Base-by-base conservation (phyloP, 176 grass and related monocot genomes). In the Oryza rufipogon region DNA sequence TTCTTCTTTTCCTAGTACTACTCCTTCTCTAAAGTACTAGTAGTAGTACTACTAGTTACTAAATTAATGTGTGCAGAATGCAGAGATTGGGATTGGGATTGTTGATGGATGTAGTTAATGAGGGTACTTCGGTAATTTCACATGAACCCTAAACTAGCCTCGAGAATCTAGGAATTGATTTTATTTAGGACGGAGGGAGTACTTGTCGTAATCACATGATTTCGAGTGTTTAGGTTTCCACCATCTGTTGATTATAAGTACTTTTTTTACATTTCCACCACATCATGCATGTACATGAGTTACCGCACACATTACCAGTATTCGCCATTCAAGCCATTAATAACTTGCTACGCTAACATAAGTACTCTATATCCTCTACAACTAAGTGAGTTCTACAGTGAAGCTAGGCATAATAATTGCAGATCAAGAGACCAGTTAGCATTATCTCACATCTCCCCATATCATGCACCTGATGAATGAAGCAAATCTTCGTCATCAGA, bases 391-490 rank as follows among this genome's bases (percentile, higher is more conserved):
- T 51, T 77, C 45, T 25, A 11, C 16, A 10, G 28, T 41, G 71
- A 84, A 68, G 4, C 39, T 42, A 83, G 48, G 15, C 16, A 7
- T 16, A 17, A 30, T 10, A 19, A 82, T 15, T 45, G 22, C 51
- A 73, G 16, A 71, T 19, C 70, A 9, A 20, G 33, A 71, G 48
- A 71, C 38, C 63, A 28, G 38, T 26, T 70, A 46, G 36, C 69
- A 58, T 2, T 15, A 20, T 7, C 16, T 7, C 7, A 17, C 34
- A 36, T 36, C 34, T 28, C 11, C 19, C 30, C 49, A 15, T 56
- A 39, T 89, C 83, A 89, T 76, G 17, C 73, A 77, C 60, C 42
- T 32, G 8, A 78, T 6, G 23, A 73, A 64, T 73, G 20, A 13
- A 38, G 84, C 47, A 66, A 23, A 13, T 73, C 56, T 17, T 79